Percentiles rank a stretch among this genome's conserved stretches.
Evolutionary conservation across 2,329 filamentous ascomycete genomes (phyloP).

Genomic region (Alternaria burnsii): DNA sequence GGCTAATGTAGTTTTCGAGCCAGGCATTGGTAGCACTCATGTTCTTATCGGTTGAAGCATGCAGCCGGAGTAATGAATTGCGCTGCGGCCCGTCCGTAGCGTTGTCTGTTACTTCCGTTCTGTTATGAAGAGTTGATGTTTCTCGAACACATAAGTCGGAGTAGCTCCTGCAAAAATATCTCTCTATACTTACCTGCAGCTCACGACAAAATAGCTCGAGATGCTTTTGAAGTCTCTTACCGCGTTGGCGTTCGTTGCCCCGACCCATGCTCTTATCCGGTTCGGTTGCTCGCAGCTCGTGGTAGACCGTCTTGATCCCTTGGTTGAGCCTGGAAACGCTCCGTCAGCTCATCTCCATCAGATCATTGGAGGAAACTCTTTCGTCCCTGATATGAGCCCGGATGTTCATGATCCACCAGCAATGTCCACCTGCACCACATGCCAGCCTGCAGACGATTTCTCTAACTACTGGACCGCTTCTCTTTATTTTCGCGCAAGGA

Average conservation of each 20-base stretch:
- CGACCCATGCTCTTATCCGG: conserved; percentile 34
- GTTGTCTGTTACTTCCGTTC: background rate
- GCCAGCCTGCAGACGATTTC: conserved; percentile 30
- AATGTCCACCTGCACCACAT: conserved; percentile 38
- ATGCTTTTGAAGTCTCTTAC: conserved; percentile 29
- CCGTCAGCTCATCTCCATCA: conserved; percentile 39
- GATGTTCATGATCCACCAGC: conserved; percentile 29
- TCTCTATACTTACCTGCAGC: background rate
- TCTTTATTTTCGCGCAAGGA: conserved; percentile 34
- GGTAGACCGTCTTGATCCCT: conserved; percentile 37
- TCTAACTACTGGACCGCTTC: conserved; percentile 41
- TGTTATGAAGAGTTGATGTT: background rate
- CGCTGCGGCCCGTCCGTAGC: background rate
- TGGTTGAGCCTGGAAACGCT: conserved; percentile 32
- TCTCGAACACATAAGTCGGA: background rate
- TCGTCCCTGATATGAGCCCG: conserved; percentile 33
- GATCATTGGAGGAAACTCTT: conserved; percentile 40
- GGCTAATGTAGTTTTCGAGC: background rate
- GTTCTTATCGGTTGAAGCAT: background rate
- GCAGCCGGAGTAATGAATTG: background rate
- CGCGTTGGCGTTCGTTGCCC: conserved; percentile 26
- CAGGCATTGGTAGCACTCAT: background rate
- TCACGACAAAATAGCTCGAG: background rate
- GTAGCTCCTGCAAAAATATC: background rate
- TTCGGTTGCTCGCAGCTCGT: conserved; percentile 41